Evolutionary conservation across 1,284 basidiomycete species (phyloP).

Genomic region (Pulchroboletus neoregius): DNA sequence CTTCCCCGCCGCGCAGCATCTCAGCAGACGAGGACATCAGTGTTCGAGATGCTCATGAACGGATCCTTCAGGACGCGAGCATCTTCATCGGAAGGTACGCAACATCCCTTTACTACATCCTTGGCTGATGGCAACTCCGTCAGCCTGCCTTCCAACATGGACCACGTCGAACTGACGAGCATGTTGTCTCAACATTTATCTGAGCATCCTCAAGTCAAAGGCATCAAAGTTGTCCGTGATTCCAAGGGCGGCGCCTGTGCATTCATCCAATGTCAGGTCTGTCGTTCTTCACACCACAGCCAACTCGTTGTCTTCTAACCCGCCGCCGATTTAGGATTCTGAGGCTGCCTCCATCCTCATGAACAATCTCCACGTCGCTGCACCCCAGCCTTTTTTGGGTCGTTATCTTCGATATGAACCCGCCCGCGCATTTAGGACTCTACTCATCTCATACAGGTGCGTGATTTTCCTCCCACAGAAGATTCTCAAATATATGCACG

Average conservation of each 20-base stretch:
- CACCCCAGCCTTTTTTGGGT: slow-evolving; percentile 61
- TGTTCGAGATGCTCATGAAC: slow-evolving; percentile 45
- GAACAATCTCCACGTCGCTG: slow-evolving; percentile 49
- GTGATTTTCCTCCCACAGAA: slow-evolving; percentile 9
- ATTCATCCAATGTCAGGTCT: slow-evolving; percentile 76
- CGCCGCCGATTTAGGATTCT: slow-evolving; percentile 43
- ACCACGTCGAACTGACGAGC: slow-evolving; percentile 54
- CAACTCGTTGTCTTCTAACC: slow-evolving; percentile 12
- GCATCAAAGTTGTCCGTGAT: slow-evolving; percentile 72
- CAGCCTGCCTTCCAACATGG: slow-evolving; percentile 67
- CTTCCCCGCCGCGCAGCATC: slow-evolving; percentile 16
- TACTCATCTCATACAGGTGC: slow-evolving; percentile 71
- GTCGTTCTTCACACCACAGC: slow-evolving; percentile 13
- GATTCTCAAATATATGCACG: slow-evolving; percentile 19
- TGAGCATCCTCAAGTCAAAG: slow-evolving; percentile 56
- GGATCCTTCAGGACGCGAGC: slow-evolving; percentile 66
- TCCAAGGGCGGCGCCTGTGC: slow-evolving; percentile 71
- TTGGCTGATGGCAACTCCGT: slow-evolving; percentile 10
- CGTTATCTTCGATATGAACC: slow-evolving; percentile 68
- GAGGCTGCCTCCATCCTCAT: slow-evolving; percentile 56
- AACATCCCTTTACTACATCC: slow-evolving; percentile 3
- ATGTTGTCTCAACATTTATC: slow-evolving; percentile 62
- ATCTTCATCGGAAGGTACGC: slow-evolving; percentile 75
- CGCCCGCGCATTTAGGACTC: slow-evolving; percentile 69
- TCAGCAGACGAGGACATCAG: slow-evolving; percentile 30